These are phyloP conservation scores for Handroanthus guayacan DNA, from an alignment of 257 asterid species.

Conservation along the genomic window DNA sequence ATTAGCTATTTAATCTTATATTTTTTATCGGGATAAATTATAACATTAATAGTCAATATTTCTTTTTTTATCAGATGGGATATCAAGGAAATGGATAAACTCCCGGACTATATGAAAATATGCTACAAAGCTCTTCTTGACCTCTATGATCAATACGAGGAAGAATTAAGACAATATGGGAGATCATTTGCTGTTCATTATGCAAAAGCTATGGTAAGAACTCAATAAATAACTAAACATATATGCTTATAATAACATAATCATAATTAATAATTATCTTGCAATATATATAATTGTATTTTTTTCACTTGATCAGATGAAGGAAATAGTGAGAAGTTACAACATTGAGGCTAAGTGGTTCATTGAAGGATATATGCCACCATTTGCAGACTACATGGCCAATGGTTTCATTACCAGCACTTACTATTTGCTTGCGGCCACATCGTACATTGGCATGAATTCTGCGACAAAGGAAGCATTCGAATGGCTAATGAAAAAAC, in stretches of 20 bases:
- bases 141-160: slow-evolving; percentile 26
- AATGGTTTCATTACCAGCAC: no score
- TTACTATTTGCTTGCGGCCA: background rate
- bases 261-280: no score
- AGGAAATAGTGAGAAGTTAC: slow-evolving; percentile 32
- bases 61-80: slow-evolving; percentile 41
- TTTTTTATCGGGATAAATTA: no score
- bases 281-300: no score
- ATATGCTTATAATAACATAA: background rate
- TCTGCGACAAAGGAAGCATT: slow-evolving; percentile 28
- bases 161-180: slow-evolving; percentile 8
- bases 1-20: no score
- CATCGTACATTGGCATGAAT: slow-evolving; percentile 23
- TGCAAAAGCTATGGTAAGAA: slow-evolving; percentile 21
- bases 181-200: slow-evolving; percentile 32
- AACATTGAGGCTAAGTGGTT: slow-evolving; percentile 33
- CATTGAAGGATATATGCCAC: slow-evolving; percentile 25
- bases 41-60: background rate
- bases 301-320: slow-evolving; percentile 11
- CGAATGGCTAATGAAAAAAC: slow-evolving; percentile 31
- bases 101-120: slow-evolving; percentile 43
- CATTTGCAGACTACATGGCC: slow-evolving; percentile 37
- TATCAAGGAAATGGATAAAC: slow-evolving; percentile 21
- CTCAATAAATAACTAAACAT: background rate
- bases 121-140: slow-evolving; percentile 28